Base-by-base conservation (phyloP, 2,329 filamentous ascomycete genomes). In the Microcyclospora pomicola region DNA sequence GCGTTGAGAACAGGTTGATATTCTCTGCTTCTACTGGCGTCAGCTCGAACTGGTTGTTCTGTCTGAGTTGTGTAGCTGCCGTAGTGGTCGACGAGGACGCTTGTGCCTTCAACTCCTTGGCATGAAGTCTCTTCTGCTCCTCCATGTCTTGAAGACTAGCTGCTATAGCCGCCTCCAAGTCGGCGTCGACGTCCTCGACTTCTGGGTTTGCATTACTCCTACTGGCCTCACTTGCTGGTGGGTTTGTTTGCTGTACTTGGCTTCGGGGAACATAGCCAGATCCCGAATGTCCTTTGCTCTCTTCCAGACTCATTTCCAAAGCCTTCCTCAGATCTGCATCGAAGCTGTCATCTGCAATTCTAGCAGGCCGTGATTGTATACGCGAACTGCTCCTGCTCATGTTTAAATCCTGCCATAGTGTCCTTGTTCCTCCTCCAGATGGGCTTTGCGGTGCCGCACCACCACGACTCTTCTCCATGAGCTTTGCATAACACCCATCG, bases 131-230 rank as follows among this genome's bases (percentile, higher is more conserved):
- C 68, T 98, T 96, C 59, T 98, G 88, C 59, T 95, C 83, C 61
- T 98, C 91, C 85, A 96, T 95, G 55, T 98, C 91, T 15, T 83
- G 82, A 41, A 98, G 59, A 5, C 91, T 96, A 13, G 92, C 87
- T 28, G 87, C 88, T 55, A 98, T 96, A 3, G 91, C 91, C 16
- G 88, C 86, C 57, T 91, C 92, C 19, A 98, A 65, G 52, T 96
- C 88, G 1, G 84, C 80, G 54, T 98, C 91, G 39, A 95, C 87
- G 2, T 73, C 75, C 15, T 50, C 39, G 34, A 42, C 37, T 31
- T 37, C 14, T 24, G 36, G 30, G 34, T 41, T 32, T 46, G 50
- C 52, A 35, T 41, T 31, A 15, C 32, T 34, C 39, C 46, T 42
- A 48, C 51, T 37, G 15, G 14, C 16, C 11, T 51, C 47, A 27